phyloP scores from a whole-genome alignment of 345 rosid species.

The Rhizophora apiculata region DNA sequence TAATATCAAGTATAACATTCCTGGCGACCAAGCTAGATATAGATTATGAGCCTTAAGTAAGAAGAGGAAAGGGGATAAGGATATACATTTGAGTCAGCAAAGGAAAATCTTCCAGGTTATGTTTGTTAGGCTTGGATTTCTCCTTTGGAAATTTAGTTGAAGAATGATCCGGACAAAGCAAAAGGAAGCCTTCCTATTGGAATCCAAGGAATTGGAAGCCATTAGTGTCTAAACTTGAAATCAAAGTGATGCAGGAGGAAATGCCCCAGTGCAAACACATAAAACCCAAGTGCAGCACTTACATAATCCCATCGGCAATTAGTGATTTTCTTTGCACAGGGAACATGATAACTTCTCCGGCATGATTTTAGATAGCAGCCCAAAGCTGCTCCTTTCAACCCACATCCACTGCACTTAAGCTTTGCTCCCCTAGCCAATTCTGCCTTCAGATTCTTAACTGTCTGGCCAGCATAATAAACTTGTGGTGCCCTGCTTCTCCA shows the following conservation, averaged over 20 bases:
- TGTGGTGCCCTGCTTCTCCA: slow-evolving; percentile 68
- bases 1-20: too few species aligned
- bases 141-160: slow-evolving; percentile 64
- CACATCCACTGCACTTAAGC: slow-evolving; percentile 68
- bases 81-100: slow-evolving; percentile 33
- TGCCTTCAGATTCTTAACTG: slow-evolving; percentile 59
- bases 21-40: background rate
- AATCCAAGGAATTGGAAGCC: slow-evolving; percentile 7
- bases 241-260: slow-evolving; percentile 5
- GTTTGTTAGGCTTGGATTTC: slow-evolving; percentile 35
- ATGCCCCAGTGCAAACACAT: background rate
- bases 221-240: slow-evolving; percentile 3
- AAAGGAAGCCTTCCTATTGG: slow-evolving; percentile 56
- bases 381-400: slow-evolving; percentile 77
- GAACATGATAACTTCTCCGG: slow-evolving; percentile 70
- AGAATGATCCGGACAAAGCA: slow-evolving; percentile 77
- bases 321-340: slow-evolving; percentile 57
- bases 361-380: slow-evolving; percentile 82
- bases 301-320: slow-evolving; percentile 83
- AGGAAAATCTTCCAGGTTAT: background rate
- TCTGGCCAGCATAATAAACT: slow-evolving; percentile 59
- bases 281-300: slow-evolving; percentile 19
- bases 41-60: background rate
- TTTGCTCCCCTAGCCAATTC: slow-evolving; percentile 77
- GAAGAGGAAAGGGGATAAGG: background rate